Evolutionary conservation across 768 basidiomycete genomes (phyloP).

Genomic region (Naganishia vaughanmartiniae): DNA sequence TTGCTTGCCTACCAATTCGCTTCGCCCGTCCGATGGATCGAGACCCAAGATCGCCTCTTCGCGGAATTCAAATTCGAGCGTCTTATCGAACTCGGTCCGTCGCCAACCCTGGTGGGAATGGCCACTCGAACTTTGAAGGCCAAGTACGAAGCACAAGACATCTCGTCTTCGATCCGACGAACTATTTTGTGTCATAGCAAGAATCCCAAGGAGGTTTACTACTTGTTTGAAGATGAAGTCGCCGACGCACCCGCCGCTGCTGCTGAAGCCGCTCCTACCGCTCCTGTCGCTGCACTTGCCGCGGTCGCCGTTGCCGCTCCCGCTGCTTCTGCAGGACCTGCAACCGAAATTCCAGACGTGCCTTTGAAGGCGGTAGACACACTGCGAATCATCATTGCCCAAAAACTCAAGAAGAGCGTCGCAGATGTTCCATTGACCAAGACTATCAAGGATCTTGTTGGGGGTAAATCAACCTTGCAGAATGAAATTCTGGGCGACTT

Average conservation of each 20-base stretch:
- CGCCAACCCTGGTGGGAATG: conserved; percentile 83
- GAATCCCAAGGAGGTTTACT: conserved; percentile 95
- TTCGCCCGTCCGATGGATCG: conserved; percentile 98
- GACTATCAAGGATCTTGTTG: conserved; percentile 96
- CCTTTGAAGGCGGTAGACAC: conserved; percentile 90
- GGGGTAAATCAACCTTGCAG: conserved; percentile 96
- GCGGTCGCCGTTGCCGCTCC: conserved; percentile 53
- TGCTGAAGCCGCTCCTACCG: conserved; percentile 52
- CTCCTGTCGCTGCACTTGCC: conserved; percentile 54
- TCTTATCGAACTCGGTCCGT: conserved; percentile 91
- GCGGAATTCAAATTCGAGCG: conserved; percentile 81
- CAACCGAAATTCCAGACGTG: conserved; percentile 75
- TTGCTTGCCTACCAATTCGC: conserved; percentile 87
- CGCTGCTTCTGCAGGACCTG: conserved; percentile 59
- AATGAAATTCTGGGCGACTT: conserved; percentile 98
- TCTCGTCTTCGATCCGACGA: conserved; percentile 73
- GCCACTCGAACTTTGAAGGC: conserved; percentile 50
- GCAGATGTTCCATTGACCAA: conserved; percentile 85
- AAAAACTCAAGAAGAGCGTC: conserved; percentile 94
- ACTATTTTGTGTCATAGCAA: conserved; percentile 89
- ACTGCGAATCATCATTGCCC: conserved; percentile 81
- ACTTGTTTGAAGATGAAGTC: conserved; percentile 89
- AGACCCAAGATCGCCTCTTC: conserved; percentile 95
- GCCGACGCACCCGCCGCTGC: conserved; percentile 52
- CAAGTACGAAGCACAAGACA: conserved; percentile 88